These are phyloP conservation scores for Pythium phragmiticola DNA, from an alignment of 352 stramenopile species.

Conservation along the genomic window DNA sequence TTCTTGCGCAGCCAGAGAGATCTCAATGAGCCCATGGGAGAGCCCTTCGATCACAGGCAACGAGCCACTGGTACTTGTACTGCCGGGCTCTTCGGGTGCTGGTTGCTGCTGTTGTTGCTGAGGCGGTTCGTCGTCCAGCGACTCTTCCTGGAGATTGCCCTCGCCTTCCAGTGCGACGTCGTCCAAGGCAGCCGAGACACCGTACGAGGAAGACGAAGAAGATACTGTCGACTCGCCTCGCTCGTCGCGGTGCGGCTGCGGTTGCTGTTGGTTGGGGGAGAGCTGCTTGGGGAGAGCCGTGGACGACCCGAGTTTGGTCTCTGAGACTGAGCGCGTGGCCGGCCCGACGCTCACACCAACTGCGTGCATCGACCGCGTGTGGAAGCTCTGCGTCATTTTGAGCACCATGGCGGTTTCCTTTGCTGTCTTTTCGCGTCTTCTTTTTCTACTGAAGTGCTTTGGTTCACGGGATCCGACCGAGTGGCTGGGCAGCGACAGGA, in stretches of 20 bases:
- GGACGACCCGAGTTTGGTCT: constrained; percentile 8
- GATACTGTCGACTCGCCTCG: constrained; percentile 17
- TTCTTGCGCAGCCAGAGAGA: constrained; percentile 39
- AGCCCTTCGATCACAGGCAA: neutral
- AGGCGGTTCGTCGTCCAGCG: neutral
- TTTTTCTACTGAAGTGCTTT: neutral
- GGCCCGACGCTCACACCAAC: neutral
- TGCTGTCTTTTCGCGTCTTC: neutral
- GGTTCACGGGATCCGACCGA: neutral
- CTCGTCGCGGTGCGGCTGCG: constrained; percentile 1
- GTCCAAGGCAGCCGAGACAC: constrained; percentile 12
- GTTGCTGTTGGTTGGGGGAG: constrained; percentile 2
- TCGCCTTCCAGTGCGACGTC: constrained; percentile 16
- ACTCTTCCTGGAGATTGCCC: constrained; percentile 6
- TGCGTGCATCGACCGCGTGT: constrained; percentile 24
- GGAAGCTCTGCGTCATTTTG: constrained; percentile 38
- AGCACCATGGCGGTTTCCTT: constrained; percentile 32
- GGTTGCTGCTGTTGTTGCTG: neutral
- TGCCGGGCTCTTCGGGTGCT: neutral
- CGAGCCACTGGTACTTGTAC: neutral
- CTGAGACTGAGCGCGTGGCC: constrained; percentile 1
- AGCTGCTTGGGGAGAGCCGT: constrained; percentile 19
- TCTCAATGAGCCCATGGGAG: constrained; percentile 51
- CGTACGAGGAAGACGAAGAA: constrained; percentile 2
- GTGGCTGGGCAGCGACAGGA: neutral